phyloP scores from a whole-genome alignment of 495 filamentous ascomycete genomes.

The Lepraria neglecta region DNA sequence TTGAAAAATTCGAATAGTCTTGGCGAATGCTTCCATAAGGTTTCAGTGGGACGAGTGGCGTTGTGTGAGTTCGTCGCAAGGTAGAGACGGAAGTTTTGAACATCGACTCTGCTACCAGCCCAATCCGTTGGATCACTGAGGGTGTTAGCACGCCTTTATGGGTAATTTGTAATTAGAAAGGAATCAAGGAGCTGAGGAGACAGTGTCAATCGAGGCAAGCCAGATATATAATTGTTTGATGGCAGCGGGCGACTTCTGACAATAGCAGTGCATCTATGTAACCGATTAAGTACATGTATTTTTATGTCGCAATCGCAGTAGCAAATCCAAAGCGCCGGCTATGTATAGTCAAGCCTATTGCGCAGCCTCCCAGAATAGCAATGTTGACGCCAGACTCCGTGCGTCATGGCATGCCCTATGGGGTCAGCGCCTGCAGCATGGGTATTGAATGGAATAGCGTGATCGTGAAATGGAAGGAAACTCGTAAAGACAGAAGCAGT shows the following conservation, averaged over 20 bases:
- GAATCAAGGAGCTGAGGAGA: not conserved
- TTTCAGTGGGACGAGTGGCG: not conserved
- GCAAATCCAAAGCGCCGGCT: no score
- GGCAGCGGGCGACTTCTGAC: not conserved
- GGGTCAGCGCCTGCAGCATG: slow-evolving; percentile 3
- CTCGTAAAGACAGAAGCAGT: not conserved
- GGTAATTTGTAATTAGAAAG: not conserved
- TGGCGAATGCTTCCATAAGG: not conserved
- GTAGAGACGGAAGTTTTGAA: not conserved
- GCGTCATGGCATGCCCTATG: not conserved
- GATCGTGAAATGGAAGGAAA: not conserved
- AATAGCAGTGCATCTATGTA: not conserved
- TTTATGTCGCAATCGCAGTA: not conserved
- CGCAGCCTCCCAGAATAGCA: not conserved
- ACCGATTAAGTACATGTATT: not conserved
- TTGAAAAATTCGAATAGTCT: not conserved
- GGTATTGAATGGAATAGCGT: slow-evolving; percentile 6
- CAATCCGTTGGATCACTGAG: not conserved
- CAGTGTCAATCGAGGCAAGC: not conserved
- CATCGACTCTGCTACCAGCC: not conserved
- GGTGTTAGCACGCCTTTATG: not conserved
- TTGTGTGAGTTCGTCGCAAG: not conserved
- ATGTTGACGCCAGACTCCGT: slow-evolving; percentile 7
- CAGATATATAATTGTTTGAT: not conserved
- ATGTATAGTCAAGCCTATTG: not conserved